A percentile compares a stretch with the other conserved stretches of the same genome.
Conservation (phyloP, 2,329 filamentous ascomycete species). For the Pseudocercospora ulei region DNA sequence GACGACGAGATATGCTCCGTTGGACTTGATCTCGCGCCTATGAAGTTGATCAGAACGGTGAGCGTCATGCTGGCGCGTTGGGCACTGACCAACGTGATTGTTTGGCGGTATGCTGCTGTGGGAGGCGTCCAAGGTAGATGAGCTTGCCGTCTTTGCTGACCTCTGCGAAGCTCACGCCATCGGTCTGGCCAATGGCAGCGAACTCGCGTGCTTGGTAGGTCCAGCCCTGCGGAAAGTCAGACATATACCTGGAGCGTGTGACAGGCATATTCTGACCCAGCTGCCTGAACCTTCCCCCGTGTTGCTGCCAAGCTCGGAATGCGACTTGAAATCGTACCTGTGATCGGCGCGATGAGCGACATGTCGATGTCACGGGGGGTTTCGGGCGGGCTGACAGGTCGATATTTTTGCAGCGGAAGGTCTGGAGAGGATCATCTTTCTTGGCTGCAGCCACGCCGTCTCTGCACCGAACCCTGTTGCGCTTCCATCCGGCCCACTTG, state of each 20-base stretch:
- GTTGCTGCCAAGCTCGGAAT: constrained; percentile 45
- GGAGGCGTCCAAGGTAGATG: constrained; percentile 46
- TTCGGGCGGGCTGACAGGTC: not conserved
- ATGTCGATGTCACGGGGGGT: not conserved
- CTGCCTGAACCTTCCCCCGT: constrained; percentile 40
- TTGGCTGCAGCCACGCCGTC: constrained; percentile 41
- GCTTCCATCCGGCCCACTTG: constrained; percentile 17
- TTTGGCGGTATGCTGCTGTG: constrained; percentile 40
- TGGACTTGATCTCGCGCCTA: constrained; percentile 45
- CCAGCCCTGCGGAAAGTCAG: constrained; percentile 37
- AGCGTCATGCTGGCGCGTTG: no score
- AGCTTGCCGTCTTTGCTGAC: constrained; percentile 46
- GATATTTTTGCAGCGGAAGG: constrained; percentile 38
- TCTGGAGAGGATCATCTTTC: constrained; percentile 42
- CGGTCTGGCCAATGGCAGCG: constrained; percentile 47
- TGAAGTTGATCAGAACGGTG: no score
- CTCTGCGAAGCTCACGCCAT: constrained; percentile 50
- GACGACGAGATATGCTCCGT: constrained; percentile 40
- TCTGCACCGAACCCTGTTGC: constrained; percentile 31
- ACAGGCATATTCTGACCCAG: constrained; percentile 34
- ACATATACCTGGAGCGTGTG: no score
- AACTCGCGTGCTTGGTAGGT: constrained; percentile 48
- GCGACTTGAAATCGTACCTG: constrained; percentile 46
- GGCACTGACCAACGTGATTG: constrained; percentile 45
- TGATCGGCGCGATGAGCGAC: not conserved